Evolutionary conservation across 225 moss, liverwort and hornwort species (phyloP).

Genomic region (Polytrichum formosum): DNA sequence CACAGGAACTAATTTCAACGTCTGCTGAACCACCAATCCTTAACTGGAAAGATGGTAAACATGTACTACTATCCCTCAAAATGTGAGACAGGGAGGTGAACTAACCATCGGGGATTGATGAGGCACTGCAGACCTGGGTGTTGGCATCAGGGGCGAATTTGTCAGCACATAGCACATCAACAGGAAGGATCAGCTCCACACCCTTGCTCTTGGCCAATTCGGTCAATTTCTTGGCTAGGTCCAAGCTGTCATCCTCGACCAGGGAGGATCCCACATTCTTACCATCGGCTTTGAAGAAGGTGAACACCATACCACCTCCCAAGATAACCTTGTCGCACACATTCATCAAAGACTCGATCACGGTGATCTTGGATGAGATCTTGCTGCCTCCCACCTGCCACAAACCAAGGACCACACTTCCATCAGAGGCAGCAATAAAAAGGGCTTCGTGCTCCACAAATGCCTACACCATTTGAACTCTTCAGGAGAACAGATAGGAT

Average conservation of each 20-base stretch:
- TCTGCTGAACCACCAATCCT: too few species aligned
- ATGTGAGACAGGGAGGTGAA: not conserved
- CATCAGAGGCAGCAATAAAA: too few species aligned
- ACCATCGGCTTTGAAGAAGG: constrained; percentile 90
- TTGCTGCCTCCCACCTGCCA: constrained; percentile 94
- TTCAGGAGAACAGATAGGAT: too few species aligned
- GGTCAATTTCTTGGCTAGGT: constrained; percentile 57
- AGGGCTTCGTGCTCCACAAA: too few species aligned
- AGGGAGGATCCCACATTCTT: constrained; percentile 68
- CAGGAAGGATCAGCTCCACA: constrained; percentile 85
- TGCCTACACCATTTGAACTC: too few species aligned
- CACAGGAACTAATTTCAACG: too few species aligned
- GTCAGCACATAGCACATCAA: constrained; percentile 70
- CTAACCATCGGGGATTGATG: constrained; percentile 72
- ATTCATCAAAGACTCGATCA: constrained; percentile 81
- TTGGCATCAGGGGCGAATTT: constrained; percentile 75
- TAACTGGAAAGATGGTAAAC: too few species aligned
- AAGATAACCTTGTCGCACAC: constrained; percentile 92
- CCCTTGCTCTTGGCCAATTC: constrained; percentile 80
- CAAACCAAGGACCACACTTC: not conserved
- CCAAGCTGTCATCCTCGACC: constrained; percentile 90
- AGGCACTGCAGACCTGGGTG: constrained; percentile 34
- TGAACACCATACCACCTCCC: constrained; percentile 99
- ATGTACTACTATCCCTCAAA: too few species aligned
- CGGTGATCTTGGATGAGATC: constrained; percentile 92